Conservation (phyloP, 73 alveolate species). For the Tetrahymena malaccensis region DNA sequence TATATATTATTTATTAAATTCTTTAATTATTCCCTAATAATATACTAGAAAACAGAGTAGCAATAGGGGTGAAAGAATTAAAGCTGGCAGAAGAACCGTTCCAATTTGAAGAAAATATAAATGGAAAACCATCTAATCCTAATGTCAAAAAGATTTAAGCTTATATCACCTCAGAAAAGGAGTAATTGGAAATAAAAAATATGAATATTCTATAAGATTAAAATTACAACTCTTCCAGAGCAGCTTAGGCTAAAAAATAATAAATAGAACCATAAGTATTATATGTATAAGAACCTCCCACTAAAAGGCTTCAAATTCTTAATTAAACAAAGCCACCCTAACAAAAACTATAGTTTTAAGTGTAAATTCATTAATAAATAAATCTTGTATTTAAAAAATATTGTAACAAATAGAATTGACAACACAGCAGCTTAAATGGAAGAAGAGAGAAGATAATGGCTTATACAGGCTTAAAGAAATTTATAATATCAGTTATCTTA, state of each 20-base stretch:
- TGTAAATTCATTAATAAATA: background rate
- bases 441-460: background rate
- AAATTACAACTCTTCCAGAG: background rate
- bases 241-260: background rate
- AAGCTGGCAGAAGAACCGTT: background rate
- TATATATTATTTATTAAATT: background rate
- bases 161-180: background rate
- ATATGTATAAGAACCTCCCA: background rate
- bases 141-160: background rate
- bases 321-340: background rate
- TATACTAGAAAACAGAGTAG: background rate
- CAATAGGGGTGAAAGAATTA: background rate
- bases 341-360: background rate
- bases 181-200: background rate
- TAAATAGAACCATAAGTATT: background rate
- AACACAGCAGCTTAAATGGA: background rate
- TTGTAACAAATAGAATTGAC: background rate
- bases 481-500: background rate
- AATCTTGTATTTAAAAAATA: background rate
- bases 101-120: background rate
- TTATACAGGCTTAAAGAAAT: background rate
- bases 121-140: background rate
- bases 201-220: background rate
- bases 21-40: background rate
- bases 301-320: background rate